These are phyloP conservation scores for Phialocephala sp. DNA, from an alignment of 2,329 filamentous ascomycete genomes.

Conservation along the genomic window DNA sequence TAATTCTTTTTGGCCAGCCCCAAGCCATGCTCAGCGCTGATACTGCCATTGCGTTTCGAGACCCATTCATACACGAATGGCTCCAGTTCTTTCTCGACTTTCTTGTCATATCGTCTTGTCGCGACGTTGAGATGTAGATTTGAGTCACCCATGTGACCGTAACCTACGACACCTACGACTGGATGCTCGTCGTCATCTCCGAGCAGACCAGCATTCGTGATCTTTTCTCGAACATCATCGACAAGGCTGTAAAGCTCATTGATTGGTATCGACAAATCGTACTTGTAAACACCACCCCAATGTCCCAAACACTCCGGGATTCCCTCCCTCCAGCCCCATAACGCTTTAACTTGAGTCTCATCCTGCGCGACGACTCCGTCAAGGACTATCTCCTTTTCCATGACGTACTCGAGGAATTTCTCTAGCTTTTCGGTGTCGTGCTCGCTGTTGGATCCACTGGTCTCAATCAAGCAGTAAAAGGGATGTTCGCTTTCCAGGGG, in stretches of 20 bases:
- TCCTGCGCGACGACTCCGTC: conserved; percentile 94
- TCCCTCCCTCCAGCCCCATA: conserved; percentile 94
- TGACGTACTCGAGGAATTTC: conserved; percentile 87
- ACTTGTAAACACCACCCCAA: conserved; percentile 97
- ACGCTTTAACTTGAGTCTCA: conserved; percentile 81
- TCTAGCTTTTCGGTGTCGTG: conserved; percentile 94
- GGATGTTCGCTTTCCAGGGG: conserved; percentile 85
- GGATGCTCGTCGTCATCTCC: conserved; percentile 77
- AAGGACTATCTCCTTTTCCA: conserved; percentile 82
- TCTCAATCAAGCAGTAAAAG: conserved; percentile 97
- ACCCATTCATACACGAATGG: conserved; percentile 99
- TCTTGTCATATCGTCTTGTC: conserved; percentile 81
- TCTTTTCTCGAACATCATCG: conserved; percentile 77
- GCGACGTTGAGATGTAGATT: conserved; percentile 95
- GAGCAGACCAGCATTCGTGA: conserved; percentile 76
- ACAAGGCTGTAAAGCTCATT: conserved; percentile 87
- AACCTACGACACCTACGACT: conserved; percentile 89
- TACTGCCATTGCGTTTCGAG: conserved; percentile 82
- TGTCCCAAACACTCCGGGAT: conserved; percentile 89
- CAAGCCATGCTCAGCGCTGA: conserved; percentile 94
- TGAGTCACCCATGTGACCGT: conserved; percentile 97
- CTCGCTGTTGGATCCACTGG: conserved; percentile 90
- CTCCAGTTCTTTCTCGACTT: conserved; percentile 85
- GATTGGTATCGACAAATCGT: conserved; percentile 94
- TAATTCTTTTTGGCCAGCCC: conserved; percentile 96